These are phyloP conservation scores for Malassezia restricta DNA, from an alignment of 1,284 basidiomycete species.

Conservation along the genomic window DNA sequence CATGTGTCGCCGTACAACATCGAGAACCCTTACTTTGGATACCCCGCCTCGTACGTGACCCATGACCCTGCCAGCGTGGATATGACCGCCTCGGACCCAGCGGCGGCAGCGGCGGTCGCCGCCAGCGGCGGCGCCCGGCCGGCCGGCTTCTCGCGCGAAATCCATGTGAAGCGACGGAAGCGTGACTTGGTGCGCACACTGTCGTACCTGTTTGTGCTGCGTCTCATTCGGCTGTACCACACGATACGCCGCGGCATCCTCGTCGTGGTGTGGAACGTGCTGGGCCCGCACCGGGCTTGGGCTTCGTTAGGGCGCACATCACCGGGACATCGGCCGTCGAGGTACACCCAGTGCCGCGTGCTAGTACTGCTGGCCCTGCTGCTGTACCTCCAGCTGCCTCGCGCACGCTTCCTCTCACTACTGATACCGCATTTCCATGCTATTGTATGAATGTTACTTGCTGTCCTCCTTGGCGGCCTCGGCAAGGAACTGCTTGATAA, in stretches of 20 bases:
- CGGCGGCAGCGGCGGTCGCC: conserved; percentile 6
- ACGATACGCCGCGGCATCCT: conserved; percentile 12
- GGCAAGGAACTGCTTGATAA: conserved; percentile 44
- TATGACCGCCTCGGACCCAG: background rate
- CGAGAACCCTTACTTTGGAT: conserved; percentile 71
- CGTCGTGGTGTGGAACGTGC: conserved; percentile 2
- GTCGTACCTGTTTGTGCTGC: conserved; percentile 39
- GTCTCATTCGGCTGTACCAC: conserved; percentile 29
- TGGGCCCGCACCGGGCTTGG: conserved; percentile 4
- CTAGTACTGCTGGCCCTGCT: conserved; percentile 1
- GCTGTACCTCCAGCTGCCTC: background rate
- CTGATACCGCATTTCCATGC: background rate
- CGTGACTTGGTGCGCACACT: conserved; percentile 41
- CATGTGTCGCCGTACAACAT: conserved; percentile 46
- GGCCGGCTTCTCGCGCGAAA: conserved; percentile 13
- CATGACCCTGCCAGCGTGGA: conserved; percentile 3
- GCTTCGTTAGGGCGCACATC: background rate
- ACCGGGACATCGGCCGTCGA: background rate
- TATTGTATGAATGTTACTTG: background rate
- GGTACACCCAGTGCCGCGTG: background rate
- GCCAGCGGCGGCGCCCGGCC: background rate
- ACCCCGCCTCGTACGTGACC: conserved; percentile 51
- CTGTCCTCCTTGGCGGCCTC: conserved; percentile 24
- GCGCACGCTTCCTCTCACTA: background rate
- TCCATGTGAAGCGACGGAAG: conserved; percentile 29